Evolutionary conservation across 1,284 basidiomycete genomes (phyloP).

Genomic region (Rhodotorula sp.): DNA sequence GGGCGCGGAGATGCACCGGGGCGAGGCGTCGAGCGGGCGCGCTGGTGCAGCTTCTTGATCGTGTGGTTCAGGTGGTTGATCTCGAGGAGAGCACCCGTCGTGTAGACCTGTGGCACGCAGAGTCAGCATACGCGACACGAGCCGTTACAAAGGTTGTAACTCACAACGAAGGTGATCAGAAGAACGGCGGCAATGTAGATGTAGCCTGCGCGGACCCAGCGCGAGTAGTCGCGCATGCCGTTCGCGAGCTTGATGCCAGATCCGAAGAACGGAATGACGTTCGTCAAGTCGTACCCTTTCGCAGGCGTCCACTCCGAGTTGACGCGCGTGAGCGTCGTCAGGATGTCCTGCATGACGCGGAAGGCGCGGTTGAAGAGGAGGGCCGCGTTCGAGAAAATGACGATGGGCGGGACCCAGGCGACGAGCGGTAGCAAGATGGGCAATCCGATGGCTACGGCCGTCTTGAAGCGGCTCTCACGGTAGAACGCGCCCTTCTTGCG

Average conservation of each 20-base stretch:
- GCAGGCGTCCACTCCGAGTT: constrained; percentile 6
- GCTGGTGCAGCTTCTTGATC: constrained; percentile 1
- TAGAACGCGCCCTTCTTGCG: constrained; percentile 22
- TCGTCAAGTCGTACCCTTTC: constrained; percentile 10
- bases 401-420: constrained; percentile 12
- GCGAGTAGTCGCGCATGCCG: constrained; percentile 6
- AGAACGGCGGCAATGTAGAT: constrained; percentile 9
- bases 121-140: not conserved
- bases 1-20: not conserved
- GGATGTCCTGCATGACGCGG: not conserved
- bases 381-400: constrained; percentile 11
- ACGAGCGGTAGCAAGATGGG: constrained; percentile 17
- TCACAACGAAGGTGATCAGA: constrained; percentile 17
- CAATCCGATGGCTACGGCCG: constrained; percentile 7
- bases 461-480: constrained; percentile 9
- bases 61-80: constrained; percentile 14
- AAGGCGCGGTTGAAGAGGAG: constrained; percentile 11
- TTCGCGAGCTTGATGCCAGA: not conserved
- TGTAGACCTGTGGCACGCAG: constrained; percentile 12
- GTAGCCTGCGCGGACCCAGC: not conserved
- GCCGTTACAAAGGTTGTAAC: not conserved
- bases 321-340: not conserved
- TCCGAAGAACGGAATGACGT: constrained; percentile 8
- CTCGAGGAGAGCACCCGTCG: constrained; percentile 22
- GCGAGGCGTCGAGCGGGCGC: not conserved